These are phyloP conservation scores for Apophysomyces ossiformis DNA, from an alignment of 371 early-diverging fungal genomes.

Conservation along the genomic window DNA sequence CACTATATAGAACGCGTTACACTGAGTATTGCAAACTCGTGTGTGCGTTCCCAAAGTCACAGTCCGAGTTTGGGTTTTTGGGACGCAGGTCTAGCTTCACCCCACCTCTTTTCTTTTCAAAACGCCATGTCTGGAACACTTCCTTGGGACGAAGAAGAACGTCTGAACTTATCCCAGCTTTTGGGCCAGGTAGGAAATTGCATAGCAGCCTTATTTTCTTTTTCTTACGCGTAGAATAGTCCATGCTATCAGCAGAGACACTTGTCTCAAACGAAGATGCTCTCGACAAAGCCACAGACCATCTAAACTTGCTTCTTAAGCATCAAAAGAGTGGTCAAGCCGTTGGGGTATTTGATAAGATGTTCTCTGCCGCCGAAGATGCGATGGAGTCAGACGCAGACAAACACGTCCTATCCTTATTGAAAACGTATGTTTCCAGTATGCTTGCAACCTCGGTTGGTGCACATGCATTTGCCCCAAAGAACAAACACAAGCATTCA, in stretches of 20 bases:
- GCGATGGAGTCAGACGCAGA: slow-evolving; percentile 49
- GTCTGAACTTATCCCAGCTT: slow-evolving; percentile 18
- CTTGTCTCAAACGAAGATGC: slow-evolving; percentile 16
- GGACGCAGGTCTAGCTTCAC: background rate
- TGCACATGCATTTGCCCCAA: slow-evolving; percentile 20
- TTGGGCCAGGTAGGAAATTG: slow-evolving; percentile 13
- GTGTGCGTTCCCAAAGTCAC: background rate
- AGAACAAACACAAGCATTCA: background rate
- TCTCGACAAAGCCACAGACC: slow-evolving; percentile 17
- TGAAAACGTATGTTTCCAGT: slow-evolving; percentile 14
- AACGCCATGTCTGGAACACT: slow-evolving; percentile 3
- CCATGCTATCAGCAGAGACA: slow-evolving; percentile 19
- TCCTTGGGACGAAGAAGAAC: slow-evolving; percentile 23
- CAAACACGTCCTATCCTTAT: slow-evolving; percentile 37
- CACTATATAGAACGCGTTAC: background rate
- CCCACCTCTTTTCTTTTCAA: background rate
- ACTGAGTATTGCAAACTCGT: background rate
- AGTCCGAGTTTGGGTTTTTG: background rate
- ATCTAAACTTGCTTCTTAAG: slow-evolving; percentile 24
- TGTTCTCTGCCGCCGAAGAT: slow-evolving; percentile 42
- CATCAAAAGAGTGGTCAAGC: slow-evolving; percentile 18
- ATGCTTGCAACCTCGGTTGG: slow-evolving; percentile 26
- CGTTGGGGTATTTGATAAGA: slow-evolving; percentile 27
- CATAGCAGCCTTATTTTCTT: background rate
- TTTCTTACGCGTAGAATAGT: slow-evolving; percentile 16